Percentiles rank a stretch among this genome's conserved stretches.
phyloP scores from a whole-genome alignment of 169 alveolate species.

The Eimeria necatrix region DNA sequence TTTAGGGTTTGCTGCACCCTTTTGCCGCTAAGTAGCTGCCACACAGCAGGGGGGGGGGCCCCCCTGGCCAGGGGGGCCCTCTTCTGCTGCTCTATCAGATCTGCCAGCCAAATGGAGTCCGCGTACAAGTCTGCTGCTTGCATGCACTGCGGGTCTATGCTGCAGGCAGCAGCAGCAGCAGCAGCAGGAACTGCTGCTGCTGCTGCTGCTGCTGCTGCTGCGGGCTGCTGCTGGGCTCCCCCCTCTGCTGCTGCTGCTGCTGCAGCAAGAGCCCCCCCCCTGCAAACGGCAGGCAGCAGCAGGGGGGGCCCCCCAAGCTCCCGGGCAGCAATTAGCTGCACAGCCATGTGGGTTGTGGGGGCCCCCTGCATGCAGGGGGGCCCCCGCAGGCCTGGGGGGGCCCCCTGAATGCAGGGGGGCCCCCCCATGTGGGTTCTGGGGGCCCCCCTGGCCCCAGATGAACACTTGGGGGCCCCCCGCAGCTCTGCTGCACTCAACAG shows the following conservation, averaged over 20 bases:
- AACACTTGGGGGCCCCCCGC: not conserved
- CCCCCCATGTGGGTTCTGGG: not conserved
- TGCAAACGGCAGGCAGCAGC: not conserved
- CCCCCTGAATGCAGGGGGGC: not conserved
- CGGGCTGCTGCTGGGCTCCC: not conserved
- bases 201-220: constrained; percentile 1
- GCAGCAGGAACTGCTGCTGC: constrained; percentile 27
- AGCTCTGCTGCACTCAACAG: not conserved
- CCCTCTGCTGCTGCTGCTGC: not conserved
- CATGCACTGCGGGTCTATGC: not conserved
- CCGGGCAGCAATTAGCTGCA: not conserved
- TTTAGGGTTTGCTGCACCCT: constrained; percentile 29
- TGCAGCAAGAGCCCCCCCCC: not conserved
- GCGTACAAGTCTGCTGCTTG: not conserved
- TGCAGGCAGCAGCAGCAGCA: constrained; percentile 36
- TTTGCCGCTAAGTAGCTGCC: not conserved
- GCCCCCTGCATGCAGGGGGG: not conserved
- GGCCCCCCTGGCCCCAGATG: not conserved
- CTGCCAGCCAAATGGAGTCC: not conserved
- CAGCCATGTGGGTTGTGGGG: not conserved
- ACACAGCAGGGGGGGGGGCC: not conserved
- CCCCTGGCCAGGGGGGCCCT: not conserved
- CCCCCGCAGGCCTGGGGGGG: too few species aligned
- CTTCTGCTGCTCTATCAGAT: not conserved
- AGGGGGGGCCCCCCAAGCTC: not conserved